phyloP scores from a whole-genome alignment of 192 early-diverging fungal genomes.

The Umbelopsis sp. region DNA sequence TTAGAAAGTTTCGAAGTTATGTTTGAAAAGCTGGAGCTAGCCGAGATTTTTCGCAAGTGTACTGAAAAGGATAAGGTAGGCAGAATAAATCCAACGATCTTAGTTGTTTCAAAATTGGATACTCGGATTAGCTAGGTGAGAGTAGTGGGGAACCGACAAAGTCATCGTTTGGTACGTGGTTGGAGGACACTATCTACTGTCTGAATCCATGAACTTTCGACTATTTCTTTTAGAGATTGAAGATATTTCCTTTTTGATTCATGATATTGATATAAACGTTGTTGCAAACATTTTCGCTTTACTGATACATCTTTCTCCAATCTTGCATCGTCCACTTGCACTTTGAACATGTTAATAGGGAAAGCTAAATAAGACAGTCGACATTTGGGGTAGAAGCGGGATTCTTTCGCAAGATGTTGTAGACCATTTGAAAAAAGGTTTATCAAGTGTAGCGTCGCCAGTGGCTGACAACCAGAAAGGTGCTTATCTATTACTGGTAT shows the following conservation, averaged over 20 bases:
- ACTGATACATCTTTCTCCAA: not conserved
- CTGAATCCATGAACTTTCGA: no score
- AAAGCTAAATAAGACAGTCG: constrained; percentile 45
- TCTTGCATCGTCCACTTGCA: constrained; percentile 12
- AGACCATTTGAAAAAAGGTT: constrained; percentile 28
- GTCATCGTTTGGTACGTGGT: not conserved
- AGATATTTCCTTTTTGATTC: no score
- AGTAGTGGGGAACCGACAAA: not conserved
- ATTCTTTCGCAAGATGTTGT: constrained; percentile 38
- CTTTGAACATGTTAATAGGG: constrained; percentile 34
- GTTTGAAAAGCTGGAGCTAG: constrained; percentile 24
- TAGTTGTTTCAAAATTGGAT: not conserved
- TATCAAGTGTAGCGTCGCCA: not conserved
- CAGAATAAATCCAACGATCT: not conserved
- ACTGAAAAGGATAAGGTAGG: constrained; percentile 42
- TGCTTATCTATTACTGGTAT: not conserved
- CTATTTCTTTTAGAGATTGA: no score
- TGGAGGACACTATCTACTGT: no score
- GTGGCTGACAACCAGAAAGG: not conserved
- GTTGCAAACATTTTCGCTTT: constrained; percentile 4
- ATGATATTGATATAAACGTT: not conserved
- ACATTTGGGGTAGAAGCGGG: constrained; percentile 42
- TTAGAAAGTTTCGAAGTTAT: constrained; percentile 36
- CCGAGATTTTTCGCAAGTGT: constrained; percentile 23
- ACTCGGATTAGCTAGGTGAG: not conserved